Evolutionary conservation across 2,329 filamentous ascomycete genomes (phyloP), one percentile per base, ranked within the genome.

Genomic region (Leptographium flavum): DNA sequence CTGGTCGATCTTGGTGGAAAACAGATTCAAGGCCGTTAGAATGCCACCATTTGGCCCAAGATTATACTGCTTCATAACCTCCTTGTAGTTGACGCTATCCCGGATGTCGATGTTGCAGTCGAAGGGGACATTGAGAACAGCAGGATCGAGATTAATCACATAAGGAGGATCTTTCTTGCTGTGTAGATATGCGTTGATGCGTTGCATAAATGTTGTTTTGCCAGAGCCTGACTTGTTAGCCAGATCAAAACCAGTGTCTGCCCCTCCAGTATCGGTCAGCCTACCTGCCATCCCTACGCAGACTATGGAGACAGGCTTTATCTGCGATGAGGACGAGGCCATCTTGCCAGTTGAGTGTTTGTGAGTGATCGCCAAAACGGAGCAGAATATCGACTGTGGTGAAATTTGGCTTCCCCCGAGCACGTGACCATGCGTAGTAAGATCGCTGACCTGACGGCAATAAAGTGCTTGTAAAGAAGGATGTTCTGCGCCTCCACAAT

Each of bases 161-260:
- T 98, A 98, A 5, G 93, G 92, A 1, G 87, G 80, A 17, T 81
- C 75, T 47, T 81, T 77, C 57, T 88, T 75, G 5, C 74, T 74
- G 60, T 96, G 90, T 4, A 98, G 79, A 60, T 98, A 76, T 1
- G 90, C 83, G 62, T 95, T 95, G 57, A 98, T 92, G 57, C 92
- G 80, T 61, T 96, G 90, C 90, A 98, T 96, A 60, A 98, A 98
- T 0, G 93, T 98, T n/a, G 92, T 98, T 70, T 98, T 98, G 57
- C 92, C 92, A 15, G 87, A 94, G 56, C 92, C 82, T 84, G 53
- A 21, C 13, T 23, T 33, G 22, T 42, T 27, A 35, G 32, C 21
- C 8, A 39, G 8, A 11, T 15, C 9, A 23, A 13, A 28, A 27
- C 10, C 25, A 27, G 25, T 28, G 8, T 8, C 27, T 9, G 5